phyloP scores from a whole-genome alignment of 352 stramenopile genomes.

The Bremia lactucae region DNA sequence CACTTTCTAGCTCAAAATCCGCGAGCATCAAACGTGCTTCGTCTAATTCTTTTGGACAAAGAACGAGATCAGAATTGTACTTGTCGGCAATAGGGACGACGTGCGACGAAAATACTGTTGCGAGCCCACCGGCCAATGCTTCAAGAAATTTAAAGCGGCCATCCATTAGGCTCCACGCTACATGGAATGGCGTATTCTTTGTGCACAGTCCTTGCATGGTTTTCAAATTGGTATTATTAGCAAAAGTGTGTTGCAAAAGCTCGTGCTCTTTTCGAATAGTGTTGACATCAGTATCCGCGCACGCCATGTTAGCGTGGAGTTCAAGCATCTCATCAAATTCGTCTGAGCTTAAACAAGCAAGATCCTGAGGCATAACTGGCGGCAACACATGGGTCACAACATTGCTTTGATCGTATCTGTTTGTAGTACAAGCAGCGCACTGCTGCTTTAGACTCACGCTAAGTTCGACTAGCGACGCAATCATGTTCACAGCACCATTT shows the following conservation, averaged over 20 bases:
- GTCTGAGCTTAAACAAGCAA: conserved; percentile 22
- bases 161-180: conserved; percentile 21
- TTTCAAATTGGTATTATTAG: conserved; percentile 18
- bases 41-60: conserved; percentile 13
- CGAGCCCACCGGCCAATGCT: conserved; percentile 37
- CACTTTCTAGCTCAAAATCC: conserved; percentile 22
- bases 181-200: conserved; percentile 24
- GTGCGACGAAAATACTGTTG: conserved; percentile 19
- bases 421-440: conserved; percentile 1
- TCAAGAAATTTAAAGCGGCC: conserved; percentile 31
- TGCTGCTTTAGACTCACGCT: conserved; percentile 13
- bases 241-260: conserved; percentile 3
- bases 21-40: conserved; percentile 9
- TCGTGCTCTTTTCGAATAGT: conserved; percentile 10
- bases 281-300: neutral
- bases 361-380: conserved; percentile 31
- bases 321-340: conserved; percentile 31
- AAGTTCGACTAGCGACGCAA: conserved; percentile 27
- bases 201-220: conserved; percentile 9
- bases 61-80: conserved; percentile 6
- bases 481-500: conserved; percentile 15
- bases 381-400: conserved; percentile 11
- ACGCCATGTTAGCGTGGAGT: conserved; percentile 7
- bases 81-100: neutral
- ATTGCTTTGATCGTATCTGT: neutral